Evolutionary conservation across 2,329 filamentous ascomycete genomes (phyloP), one percentile per base, ranked within the genome.

Genomic region (Trichoderma brevicompactum): DNA sequence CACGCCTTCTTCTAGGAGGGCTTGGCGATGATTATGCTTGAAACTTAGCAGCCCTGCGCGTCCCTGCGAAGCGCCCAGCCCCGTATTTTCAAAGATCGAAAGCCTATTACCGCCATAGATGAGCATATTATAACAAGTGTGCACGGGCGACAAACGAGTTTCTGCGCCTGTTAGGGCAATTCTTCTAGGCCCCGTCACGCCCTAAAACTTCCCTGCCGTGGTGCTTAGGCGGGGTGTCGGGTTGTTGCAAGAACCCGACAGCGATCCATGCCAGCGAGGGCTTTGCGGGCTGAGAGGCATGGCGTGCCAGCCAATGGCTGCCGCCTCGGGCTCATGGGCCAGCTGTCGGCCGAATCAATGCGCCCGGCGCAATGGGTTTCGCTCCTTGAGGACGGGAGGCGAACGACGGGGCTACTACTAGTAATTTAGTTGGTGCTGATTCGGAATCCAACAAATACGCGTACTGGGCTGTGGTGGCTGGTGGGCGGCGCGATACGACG

Each of bases 231-330:
- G 65, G 65, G 65, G 65, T 41, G 71, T 76, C 74, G 74, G 74
- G 73, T 65, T 71, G 65, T 68, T 75, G 55, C 62, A 74, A 74
- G 69, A 76, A 68, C 68, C 75, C 75, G 75, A 75, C 66, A 64
- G 50, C 34, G 46, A 63, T 40, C 58, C 50, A 19, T 34, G 50
- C 28, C 44, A 36, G 17, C 49, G n/a, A 53, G 59, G 34, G 59
- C 59, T 13, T 19, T 56, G 34, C 34, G 52, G n/a, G 40, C 59
- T 62, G 59, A 53, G 46, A 13, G n/a, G 36, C 28, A 28, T 28
- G 23, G 23, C 23, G 23, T 28, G 52, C 34, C 41, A 59, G 41
- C 38, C 41, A 48, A 48, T 43, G 28, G 28, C 40, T 17, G 28
- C 41, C 15, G 49, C 43, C 55, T 46, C 41, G 49, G 60, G 49